A percentile compares a stretch with the other conserved stretches of the same genome.
phyloP scores from a whole-genome alignment of 495 filamentous ascomycete species.

The Niebla homalea region DNA sequence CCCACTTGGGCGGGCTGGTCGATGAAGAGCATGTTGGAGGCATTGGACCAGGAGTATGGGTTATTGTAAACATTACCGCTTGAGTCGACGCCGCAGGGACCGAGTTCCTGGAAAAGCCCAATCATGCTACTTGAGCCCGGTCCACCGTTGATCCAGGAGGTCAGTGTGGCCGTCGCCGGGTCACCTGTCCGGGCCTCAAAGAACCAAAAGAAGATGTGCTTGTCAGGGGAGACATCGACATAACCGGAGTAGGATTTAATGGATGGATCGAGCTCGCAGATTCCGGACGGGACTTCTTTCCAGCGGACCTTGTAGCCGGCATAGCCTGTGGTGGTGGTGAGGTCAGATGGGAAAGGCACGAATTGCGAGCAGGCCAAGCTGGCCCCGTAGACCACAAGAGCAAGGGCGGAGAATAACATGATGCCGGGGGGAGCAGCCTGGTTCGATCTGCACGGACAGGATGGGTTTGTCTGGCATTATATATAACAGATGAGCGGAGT shows the following conservation, averaged over 20 bases:
- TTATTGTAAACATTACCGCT: slow-evolving; percentile 39
- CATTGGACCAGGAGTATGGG: slow-evolving; percentile 34
- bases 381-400: too few relatives aligned
- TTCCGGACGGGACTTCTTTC: slow-evolving; percentile 42
- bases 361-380: not conserved
- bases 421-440: too few relatives aligned
- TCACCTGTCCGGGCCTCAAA: slow-evolving; percentile 34
- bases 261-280: slow-evolving; percentile 40
- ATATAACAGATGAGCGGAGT: too few relatives aligned
- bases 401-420: too few relatives aligned
- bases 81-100: slow-evolving; percentile 43
- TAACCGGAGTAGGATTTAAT: slow-evolving; percentile 46
- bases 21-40: slow-evolving; percentile 35
- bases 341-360: slow-evolving; percentile 5
- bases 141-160: slow-evolving; percentile 44
- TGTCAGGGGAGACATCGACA: slow-evolving; percentile 36
- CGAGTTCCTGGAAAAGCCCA: slow-evolving; percentile 50
- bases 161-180: slow-evolving; percentile 35
- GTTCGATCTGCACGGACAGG: too few relatives aligned
- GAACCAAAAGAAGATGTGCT: slow-evolving; percentile 43
- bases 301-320: slow-evolving; percentile 29
- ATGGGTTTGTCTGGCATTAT: too few relatives aligned
- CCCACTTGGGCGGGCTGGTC: slow-evolving; percentile 52
- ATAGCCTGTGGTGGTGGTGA: slow-evolving; percentile 4
- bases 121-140: slow-evolving; percentile 48